Percentiles rank a stretch among this genome's conserved stretches.
Conservation (phyloP, 1,284 basidiomycete species). For the Microbotryum saponariae region DNA sequence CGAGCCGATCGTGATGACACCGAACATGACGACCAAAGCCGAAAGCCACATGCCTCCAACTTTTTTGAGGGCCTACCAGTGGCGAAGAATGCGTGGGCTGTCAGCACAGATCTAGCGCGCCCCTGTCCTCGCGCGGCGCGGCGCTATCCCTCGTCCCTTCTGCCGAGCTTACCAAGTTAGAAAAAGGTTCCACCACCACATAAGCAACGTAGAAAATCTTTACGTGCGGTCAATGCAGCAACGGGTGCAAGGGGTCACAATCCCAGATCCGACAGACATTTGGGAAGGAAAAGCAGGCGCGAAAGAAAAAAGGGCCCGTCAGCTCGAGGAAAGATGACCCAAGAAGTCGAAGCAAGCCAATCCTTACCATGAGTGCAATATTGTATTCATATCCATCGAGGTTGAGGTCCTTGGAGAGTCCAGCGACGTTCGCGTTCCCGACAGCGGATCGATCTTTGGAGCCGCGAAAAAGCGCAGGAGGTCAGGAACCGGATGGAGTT, state of each 20-base stretch:
- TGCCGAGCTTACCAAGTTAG: conserved; percentile 33
- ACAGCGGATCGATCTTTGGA: conserved; percentile 20
- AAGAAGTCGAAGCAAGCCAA: too few species aligned
- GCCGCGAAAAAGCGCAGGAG: neutral
- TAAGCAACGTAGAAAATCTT: conserved; percentile 30
- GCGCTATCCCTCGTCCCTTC: conserved; percentile 28
- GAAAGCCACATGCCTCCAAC: conserved; percentile 29
- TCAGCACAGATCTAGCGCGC: neutral
- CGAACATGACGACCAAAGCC: conserved; percentile 26
- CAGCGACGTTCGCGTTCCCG: conserved; percentile 31
- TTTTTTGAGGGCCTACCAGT: conserved; percentile 20
- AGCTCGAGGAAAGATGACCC: too few species aligned
- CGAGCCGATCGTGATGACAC: conserved; percentile 26
- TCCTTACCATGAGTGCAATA: conserved; percentile 16
- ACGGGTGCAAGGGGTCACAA: too few species aligned
- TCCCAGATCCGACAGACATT: too few species aligned
- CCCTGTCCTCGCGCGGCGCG: conserved; percentile 1
- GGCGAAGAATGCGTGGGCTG: neutral
- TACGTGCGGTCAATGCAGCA: too few species aligned
- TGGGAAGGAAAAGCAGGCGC: too few species aligned
- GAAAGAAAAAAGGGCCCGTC: too few species aligned
- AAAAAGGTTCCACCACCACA: conserved; percentile 33
- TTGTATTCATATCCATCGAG: conserved; percentile 21
- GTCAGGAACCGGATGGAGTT: neutral
- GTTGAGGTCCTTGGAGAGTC: conserved; percentile 22